These are phyloP conservation scores for Phytophthora sojae DNA, from an alignment of 352 stramenopile genomes.

Conservation along the genomic window DNA sequence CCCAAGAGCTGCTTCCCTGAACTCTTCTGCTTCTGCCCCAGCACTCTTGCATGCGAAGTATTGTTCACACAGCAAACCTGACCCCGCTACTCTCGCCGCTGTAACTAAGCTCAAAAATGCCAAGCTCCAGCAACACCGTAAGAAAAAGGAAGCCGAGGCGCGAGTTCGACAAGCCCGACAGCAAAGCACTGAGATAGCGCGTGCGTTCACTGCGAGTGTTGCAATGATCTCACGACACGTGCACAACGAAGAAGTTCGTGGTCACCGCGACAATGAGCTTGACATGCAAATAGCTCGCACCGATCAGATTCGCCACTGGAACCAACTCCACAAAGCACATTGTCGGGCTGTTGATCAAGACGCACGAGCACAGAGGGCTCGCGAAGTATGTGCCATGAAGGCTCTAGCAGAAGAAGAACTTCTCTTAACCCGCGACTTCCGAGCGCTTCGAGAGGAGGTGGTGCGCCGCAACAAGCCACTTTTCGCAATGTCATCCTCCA, in stretches of 20 bases:
- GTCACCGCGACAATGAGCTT: constrained; percentile 49
- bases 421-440: constrained; percentile 50
- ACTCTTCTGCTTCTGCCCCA: constrained; percentile 32
- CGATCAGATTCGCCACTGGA: constrained; percentile 58
- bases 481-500: constrained; percentile 70
- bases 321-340: constrained; percentile 57
- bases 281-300: constrained; percentile 56
- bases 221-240: constrained; percentile 82
- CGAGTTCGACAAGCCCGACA: constrained; percentile 40
- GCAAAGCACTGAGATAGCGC: constrained; percentile 60
- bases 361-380: constrained; percentile 32
- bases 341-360: constrained; percentile 64
- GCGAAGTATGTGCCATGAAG: constrained; percentile 71
- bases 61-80: constrained; percentile 32
- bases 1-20: constrained; percentile 20
- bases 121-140: constrained; percentile 33
- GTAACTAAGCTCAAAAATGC: constrained; percentile 48
- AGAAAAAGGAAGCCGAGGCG: constrained; percentile 39
- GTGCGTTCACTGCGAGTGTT: constrained; percentile 69
- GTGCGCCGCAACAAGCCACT: constrained; percentile 55
- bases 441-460: constrained; percentile 52
- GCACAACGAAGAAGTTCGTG: constrained; percentile 68
- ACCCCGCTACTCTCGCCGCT: constrained; percentile 22
- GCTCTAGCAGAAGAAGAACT: constrained; percentile 59
- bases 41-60: constrained; percentile 33